A percentile compares a stretch with the other conserved stretches of the same genome.
These are phyloP conservation scores for Colletotrichum aenigma DNA, from an alignment of 2,329 filamentous ascomycete genomes.

Conservation along the genomic window DNA sequence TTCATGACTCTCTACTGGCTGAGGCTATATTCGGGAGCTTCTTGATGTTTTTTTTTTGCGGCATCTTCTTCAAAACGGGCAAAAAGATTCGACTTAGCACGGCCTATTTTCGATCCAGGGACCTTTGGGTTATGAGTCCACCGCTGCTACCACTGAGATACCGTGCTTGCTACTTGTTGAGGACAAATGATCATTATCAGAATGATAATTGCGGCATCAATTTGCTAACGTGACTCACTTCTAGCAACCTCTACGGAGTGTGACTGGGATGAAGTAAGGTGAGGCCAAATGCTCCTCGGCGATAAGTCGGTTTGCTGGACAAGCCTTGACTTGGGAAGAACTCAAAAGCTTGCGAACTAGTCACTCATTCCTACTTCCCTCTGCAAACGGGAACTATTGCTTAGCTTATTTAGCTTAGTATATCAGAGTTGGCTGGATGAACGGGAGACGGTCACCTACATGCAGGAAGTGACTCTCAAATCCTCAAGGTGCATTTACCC, in stretches of 20 bases:
- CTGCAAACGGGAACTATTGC: neutral
- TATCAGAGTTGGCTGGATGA: neutral
- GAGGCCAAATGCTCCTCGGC: neutral
- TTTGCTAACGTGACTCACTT: neutral
- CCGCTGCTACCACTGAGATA: neutral
- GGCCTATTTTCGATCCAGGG: neutral
- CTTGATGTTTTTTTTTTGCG: neutral
- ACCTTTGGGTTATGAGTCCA: neutral
- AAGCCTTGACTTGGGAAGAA: neutral
- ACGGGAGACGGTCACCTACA: neutral
- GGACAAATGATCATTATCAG: neutral
- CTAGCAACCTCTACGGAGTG: neutral
- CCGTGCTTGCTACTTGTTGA: neutral
- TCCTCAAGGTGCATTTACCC: neutral
- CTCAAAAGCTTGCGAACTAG: neutral
- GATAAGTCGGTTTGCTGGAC: neutral
- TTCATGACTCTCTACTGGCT: neutral
- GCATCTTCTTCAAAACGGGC: neutral
- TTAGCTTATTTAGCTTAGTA: fast-evolving
- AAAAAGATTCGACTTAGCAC: neutral
- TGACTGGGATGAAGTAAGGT: neutral
- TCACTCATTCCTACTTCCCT: fast-evolving
- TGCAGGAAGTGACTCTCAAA: neutral
- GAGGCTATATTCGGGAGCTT: neutral
- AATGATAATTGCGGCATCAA: neutral